Base-by-base conservation (phyloP, 306 rosid species). In the Hippophae rhamnoides region DNA sequence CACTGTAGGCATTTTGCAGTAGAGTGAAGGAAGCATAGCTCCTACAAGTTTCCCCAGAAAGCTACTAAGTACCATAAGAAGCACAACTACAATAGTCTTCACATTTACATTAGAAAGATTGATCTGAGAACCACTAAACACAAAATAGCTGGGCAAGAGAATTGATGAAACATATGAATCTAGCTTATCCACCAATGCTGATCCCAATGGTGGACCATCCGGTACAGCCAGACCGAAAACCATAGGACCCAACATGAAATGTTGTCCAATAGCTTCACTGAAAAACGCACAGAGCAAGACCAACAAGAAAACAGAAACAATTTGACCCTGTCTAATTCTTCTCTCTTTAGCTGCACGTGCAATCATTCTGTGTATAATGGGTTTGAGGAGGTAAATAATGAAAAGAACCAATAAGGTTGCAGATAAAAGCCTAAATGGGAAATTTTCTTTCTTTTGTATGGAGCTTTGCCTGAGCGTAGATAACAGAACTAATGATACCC, bases 121-220 rank as follows among this genome's bases (percentile, higher is more conserved):
- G 13, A 77, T 68, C 6, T 38, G 47, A 1, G 79, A 48, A 12
- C 82, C 82, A 23, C 74, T 62, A 27, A 53, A 18, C 12, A 84
- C 71, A 43, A 70, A 83, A 70, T 58, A 84, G 44, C 68, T 41
- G 0, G 90, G 95, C 71, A 86, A 38, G 7, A 79, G 47, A 5
- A 84, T 41, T 0, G 23, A 27, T 0, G 81, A 63, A 12, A 71
- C 68, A 8, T 62, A 11, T 2, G 74, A 40, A 0, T 84, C 86
- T 0, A 87, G 67, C 69, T 70, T 87, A 5, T 79, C 86, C 10
- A 63, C 80, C 71, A 87, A 56, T 0, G 85, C 84, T 0, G 82
- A 70, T 0, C 85, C 95, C 43, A 81, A 27, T 3, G 86, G 87
- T 1, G 81, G 89, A 6, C 90, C 95, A 41, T 79, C 90, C 0